Conservation (phyloP, 352 stramenopile genomes). For the Phytophthora ohioensis region DNA sequence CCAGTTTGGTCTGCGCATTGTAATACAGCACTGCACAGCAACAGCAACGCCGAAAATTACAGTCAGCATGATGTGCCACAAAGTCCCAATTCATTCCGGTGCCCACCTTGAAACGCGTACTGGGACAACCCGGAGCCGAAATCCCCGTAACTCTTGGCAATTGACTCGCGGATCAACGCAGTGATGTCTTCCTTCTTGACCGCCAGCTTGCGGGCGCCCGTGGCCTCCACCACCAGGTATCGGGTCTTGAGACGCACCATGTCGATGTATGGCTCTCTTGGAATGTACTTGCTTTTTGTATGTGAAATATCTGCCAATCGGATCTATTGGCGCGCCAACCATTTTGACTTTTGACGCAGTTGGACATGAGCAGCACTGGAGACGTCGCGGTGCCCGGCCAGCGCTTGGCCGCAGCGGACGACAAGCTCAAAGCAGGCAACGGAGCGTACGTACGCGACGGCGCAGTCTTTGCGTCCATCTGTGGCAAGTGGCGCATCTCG, state of each 20-base stretch:
- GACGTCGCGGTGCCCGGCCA: conserved; percentile 69
- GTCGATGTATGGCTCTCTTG: not conserved
- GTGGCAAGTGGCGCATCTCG: conserved; percentile 52
- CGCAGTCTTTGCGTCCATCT: conserved; percentile 77
- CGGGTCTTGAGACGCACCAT: conserved; percentile 87
- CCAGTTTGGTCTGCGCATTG: conserved; percentile 59
- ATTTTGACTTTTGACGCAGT: conserved; percentile 20
- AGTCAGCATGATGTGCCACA: not conserved
- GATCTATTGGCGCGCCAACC: conserved; percentile 4
- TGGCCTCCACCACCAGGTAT: conserved; percentile 76
- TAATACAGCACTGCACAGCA: conserved; percentile 67
- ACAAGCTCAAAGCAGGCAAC: conserved; percentile 49
- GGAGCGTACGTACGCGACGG: conserved; percentile 71
- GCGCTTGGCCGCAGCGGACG: conserved; percentile 48
- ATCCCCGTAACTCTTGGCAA: conserved; percentile 75
- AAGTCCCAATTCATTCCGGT: not conserved
- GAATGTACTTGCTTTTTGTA: not conserved
- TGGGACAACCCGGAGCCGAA: conserved; percentile 70
- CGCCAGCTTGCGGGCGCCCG: conserved; percentile 49
- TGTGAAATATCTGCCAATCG: not conserved
- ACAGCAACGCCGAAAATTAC: not conserved
- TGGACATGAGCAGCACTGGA: conserved; percentile 36
- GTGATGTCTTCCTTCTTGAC: conserved; percentile 73
- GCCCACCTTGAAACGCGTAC: conserved; percentile 82
- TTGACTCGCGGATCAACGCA: conserved; percentile 65